These are phyloP conservation scores for Nemania abortiva DNA, from an alignment of 2,329 filamentous ascomycete species.

Conservation along the genomic window DNA sequence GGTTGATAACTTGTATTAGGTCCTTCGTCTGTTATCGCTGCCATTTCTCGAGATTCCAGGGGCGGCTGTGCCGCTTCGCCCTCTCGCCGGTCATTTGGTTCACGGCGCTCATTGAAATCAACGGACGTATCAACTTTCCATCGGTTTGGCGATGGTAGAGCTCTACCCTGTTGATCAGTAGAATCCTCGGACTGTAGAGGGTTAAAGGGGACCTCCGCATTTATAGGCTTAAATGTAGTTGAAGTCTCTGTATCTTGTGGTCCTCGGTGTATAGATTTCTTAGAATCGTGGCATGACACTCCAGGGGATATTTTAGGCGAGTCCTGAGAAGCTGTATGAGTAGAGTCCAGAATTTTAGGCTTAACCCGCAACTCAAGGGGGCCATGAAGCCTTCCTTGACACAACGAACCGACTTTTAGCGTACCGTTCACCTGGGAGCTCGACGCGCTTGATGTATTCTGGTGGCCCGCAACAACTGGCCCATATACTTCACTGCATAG, in stretches of 20 bases:
- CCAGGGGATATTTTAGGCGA: too few relatives aligned
- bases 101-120: conserved; percentile 38
- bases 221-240: conserved; percentile 35
- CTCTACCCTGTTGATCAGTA: background rate
- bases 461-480: background rate
- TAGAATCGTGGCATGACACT: background rate
- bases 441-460: background rate
- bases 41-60: background rate
- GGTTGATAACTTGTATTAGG: conserved; percentile 36
- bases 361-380: background rate
- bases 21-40: background rate
- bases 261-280: background rate
- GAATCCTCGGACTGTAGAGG: background rate
- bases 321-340: background rate
- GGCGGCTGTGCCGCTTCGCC: conserved; percentile 12
- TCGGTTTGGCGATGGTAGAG: conserved; percentile 11
- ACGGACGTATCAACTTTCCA: conserved; percentile 42
- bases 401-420: background rate
- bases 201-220: background rate
- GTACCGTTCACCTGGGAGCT: background rate
- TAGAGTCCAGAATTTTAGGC: background rate
- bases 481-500: conserved; percentile 59
- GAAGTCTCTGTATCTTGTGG: conserved; percentile 4
- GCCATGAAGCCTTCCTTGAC: background rate
- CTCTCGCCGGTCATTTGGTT: conserved; percentile 11